These are phyloP conservation scores for Rhododendron griersonianum DNA, from an alignment of 148 eudicot species.

Conservation along the genomic window DNA sequence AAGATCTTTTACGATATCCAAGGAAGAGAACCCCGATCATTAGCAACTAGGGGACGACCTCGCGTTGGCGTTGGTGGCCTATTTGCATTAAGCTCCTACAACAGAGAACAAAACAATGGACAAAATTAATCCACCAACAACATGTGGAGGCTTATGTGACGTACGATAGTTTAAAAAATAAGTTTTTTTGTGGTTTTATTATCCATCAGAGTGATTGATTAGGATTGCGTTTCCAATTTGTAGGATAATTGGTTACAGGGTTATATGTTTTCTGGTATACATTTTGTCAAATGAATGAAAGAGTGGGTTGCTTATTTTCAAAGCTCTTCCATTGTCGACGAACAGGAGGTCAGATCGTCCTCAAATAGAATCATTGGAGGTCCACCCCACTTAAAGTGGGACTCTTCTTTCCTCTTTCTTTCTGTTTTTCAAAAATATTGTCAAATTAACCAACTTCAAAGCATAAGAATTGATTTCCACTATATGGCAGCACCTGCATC, in stretches of 20 bases:
- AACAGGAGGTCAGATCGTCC: background rate
- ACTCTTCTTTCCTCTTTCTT: background rate
- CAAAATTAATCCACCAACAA: background rate
- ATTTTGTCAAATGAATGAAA: background rate
- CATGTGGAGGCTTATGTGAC: background rate
- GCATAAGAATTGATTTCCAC: background rate
- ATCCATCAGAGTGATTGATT: background rate
- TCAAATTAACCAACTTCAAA: background rate
- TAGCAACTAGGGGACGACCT: slow-evolving; percentile 90
- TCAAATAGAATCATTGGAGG: background rate
- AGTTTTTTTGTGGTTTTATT: background rate
- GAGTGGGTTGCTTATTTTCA: background rate
- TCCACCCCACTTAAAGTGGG: background rate
- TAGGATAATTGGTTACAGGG: background rate
- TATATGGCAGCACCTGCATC: slow-evolving; percentile 73
- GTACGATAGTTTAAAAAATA: background rate
- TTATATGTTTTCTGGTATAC: background rate
- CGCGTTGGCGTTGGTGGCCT: slow-evolving; percentile 97
- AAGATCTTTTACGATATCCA: slow-evolving; percentile 48
- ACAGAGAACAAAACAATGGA: background rate
- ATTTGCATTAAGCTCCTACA: slow-evolving; percentile 88
- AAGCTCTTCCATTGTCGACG: background rate
- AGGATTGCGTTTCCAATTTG: background rate
- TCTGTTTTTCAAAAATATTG: background rate
- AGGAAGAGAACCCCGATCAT: slow-evolving; percentile 89